Conservation (phyloP, 106 monocot species). For the Amphibolis antarctica region DNA sequence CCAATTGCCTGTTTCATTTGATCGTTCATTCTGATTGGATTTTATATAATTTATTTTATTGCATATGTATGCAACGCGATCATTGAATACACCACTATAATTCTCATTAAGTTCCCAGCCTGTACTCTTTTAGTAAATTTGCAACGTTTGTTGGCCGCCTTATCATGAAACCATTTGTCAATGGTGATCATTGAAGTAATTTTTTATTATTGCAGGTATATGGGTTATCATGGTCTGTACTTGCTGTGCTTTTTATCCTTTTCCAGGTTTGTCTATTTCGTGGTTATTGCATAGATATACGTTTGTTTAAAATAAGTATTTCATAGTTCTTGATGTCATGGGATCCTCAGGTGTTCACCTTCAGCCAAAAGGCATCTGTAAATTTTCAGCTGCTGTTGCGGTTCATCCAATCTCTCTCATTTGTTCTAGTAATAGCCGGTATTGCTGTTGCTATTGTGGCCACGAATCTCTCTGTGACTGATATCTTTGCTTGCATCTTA, state of each 20-base stretch:
- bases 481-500: conserved; percentile 80
- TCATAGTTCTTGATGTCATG: not conserved
- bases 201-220: conserved; percentile 39
- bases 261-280: conserved; percentile 33
- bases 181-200: not conserved
- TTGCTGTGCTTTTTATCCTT: conserved; percentile 56
- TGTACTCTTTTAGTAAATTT: too few relatives aligned
- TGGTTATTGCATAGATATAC: not conserved
- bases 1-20: too few relatives aligned
- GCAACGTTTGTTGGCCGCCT: not conserved
- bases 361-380: conserved; percentile 88
- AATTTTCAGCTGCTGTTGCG: conserved; percentile 87
- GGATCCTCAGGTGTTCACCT: conserved; percentile 59
- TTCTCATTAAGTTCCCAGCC: too few relatives aligned
- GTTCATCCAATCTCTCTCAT: conserved; percentile 62
- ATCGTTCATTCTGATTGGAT: too few relatives aligned
- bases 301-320: not conserved
- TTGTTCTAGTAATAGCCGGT: conserved; percentile 62
- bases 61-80: too few relatives aligned
- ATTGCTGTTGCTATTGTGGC: conserved; percentile 48
- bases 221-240: conserved; percentile 67
- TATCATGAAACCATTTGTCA: not conserved
- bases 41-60: too few relatives aligned
- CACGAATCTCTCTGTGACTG: conserved; percentile 46
- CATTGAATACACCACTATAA: too few relatives aligned